These are phyloP conservation scores for Daldinia childiae DNA, from an alignment of 495 filamentous ascomycete species.

Conservation along the genomic window DNA sequence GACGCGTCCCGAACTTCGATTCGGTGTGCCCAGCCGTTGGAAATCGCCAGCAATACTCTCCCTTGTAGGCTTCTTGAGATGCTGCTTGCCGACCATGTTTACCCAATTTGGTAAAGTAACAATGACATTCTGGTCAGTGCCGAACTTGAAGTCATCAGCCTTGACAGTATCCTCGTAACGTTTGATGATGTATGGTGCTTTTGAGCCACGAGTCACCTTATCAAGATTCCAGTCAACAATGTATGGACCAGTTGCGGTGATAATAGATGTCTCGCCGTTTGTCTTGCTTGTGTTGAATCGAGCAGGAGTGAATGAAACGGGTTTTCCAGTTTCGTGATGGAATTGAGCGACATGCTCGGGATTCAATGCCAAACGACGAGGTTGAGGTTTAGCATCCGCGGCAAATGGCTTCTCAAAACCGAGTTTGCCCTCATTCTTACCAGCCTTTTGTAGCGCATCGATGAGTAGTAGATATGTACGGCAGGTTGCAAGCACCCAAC, in stretches of 20 bases:
- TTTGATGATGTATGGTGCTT: constrained; percentile 94
- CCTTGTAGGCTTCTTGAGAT: constrained; percentile 85
- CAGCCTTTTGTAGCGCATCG: constrained; percentile 87
- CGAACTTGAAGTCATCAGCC: constrained; percentile 99
- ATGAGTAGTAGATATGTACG: constrained; percentile 94
- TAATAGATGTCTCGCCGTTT: constrained; percentile 83
- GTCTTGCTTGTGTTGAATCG: constrained; percentile 93
- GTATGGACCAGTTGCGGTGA: constrained; percentile 97
- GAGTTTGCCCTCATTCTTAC: constrained; percentile 97
- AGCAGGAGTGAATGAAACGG: constrained; percentile 87
- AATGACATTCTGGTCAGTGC: constrained; percentile 96
- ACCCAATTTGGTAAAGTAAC: constrained; percentile 97
- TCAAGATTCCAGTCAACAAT: constrained; percentile 96
- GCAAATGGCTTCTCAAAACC: constrained; percentile 94
- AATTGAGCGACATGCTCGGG: constrained; percentile 95
- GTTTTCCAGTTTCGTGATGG: constrained; percentile 89
- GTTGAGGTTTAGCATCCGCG: constrained; percentile 92
- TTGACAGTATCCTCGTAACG: constrained; percentile 94
- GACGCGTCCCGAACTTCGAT: constrained; percentile 57
- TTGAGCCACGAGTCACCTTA: constrained; percentile 79
- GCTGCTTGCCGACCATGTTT: constrained; percentile 90
- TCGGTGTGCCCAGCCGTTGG: constrained; percentile 56
- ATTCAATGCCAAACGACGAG: constrained; percentile 85
- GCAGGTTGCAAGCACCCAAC: constrained; percentile 94
- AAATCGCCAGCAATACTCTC: constrained; percentile 81